phyloP scores from a whole-genome alignment of 176 grass and related monocot genomes.

The Aechmea fasciata region DNA sequence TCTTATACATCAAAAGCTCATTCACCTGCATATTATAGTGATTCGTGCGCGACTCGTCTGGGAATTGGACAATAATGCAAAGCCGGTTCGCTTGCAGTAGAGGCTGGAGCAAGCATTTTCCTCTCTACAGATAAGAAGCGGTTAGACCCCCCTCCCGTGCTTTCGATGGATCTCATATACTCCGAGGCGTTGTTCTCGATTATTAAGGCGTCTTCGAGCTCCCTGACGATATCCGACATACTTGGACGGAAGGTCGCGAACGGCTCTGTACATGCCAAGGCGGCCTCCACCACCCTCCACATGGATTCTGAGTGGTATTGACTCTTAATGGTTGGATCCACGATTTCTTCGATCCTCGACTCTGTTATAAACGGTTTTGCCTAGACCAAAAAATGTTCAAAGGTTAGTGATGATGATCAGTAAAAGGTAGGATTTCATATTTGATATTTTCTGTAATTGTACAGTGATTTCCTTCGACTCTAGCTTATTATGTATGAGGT shows the following conservation, averaged over 20 bases:
- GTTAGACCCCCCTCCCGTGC: slow-evolving; percentile 48
- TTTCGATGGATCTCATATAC: slow-evolving; percentile 76
- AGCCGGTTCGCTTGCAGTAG: slow-evolving; percentile 9
- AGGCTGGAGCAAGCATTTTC: slow-evolving; percentile 36
- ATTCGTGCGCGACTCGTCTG: slow-evolving; percentile 5
- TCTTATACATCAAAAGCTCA: too few species aligned
- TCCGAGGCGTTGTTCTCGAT: slow-evolving; percentile 64
- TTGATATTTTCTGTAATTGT: background rate
- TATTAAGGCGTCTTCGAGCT: slow-evolving; percentile 64
- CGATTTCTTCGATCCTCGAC: slow-evolving; percentile 66
- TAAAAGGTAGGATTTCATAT: background rate
- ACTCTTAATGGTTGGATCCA: slow-evolving; percentile 57
- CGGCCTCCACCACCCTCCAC: slow-evolving; percentile 62
- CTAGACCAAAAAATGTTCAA: slow-evolving; percentile 12
- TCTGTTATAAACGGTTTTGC: slow-evolving; percentile 61
- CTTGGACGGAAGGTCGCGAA: slow-evolving; percentile 53
- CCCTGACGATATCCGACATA: slow-evolving; percentile 49
- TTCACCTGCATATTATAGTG: background rate
- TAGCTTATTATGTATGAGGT: too few species aligned
- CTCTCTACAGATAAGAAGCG: slow-evolving; percentile 43
- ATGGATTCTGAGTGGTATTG: slow-evolving; percentile 63
- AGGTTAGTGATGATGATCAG: background rate
- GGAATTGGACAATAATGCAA: slow-evolving; percentile 34
- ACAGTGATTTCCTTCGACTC: too few species aligned
- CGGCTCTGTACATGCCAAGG: slow-evolving; percentile 43